Conservation (phyloP, 2,329 filamentous ascomycete genomes). For the Pezicula neosporulosa region DNA sequence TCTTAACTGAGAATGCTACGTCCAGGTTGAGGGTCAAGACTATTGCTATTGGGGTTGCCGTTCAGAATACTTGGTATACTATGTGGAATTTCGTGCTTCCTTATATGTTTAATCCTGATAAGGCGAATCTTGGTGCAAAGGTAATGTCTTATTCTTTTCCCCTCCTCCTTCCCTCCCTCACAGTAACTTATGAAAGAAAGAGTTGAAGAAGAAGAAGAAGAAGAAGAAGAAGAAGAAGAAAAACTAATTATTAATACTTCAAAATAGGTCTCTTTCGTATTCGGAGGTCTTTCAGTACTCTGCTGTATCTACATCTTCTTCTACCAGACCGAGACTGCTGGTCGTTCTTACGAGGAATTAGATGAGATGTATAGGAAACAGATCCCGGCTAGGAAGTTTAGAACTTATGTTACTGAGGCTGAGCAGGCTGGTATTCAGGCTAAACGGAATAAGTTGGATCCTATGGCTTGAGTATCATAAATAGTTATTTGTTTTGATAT, state of each 20-base stretch:
- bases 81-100: conserved; percentile 3
- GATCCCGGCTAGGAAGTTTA: conserved; percentile 6
- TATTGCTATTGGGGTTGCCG: background rate
- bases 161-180: background rate
- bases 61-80: background rate
- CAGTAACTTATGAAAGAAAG: background rate
- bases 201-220: no score
- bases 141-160: conserved; percentile 15
- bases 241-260: background rate
- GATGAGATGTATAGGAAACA: conserved; percentile 8
- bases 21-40: conserved; percentile 1
- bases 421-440: background rate
- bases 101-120: conserved; percentile 2
- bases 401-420: background rate
- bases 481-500: no score
- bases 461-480: no score
- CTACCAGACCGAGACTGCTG: conserved; percentile 31
- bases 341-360: conserved; percentile 9
- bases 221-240: no score
- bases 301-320: conserved; percentile 31
- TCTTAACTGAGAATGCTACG: background rate
- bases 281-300: conserved; percentile 29
- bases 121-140: conserved; percentile 27
- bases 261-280: conserved; percentile 29
- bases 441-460: background rate